phyloP scores from a whole-genome alignment of 208 protist genomes.

The Plasmodiophora brassicae region DNA sequence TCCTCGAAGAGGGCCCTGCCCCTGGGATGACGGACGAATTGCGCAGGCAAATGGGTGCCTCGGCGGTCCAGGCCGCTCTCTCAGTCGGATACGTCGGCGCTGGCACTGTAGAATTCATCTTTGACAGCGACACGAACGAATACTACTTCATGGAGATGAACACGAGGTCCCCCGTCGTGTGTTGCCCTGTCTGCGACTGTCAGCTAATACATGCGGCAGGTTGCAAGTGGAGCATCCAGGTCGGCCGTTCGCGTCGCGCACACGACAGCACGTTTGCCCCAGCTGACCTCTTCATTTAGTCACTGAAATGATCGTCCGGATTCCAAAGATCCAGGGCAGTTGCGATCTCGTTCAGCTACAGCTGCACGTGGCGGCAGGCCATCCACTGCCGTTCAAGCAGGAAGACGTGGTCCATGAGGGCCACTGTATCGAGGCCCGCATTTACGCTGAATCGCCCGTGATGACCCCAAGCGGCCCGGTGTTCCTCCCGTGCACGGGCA shows the following conservation, averaged over 20 bases:
- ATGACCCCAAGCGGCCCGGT: background rate
- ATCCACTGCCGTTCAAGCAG: conserved; percentile 57
- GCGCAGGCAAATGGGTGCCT: conserved; percentile 30
- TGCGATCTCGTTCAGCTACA: conserved; percentile 67
- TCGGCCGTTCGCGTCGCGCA: background rate
- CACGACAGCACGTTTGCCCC: background rate
- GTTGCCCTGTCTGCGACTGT: too few species aligned
- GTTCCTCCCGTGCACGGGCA: background rate
- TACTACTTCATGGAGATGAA: conserved; percentile 99
- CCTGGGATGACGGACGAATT: conserved; percentile 34
- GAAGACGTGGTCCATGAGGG: conserved; percentile 51
- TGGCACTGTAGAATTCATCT: conserved; percentile 95
- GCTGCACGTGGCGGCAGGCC: conserved; percentile 74
- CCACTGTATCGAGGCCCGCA: conserved; percentile 43
- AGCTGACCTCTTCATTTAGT: background rate
- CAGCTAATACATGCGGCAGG: too few species aligned
- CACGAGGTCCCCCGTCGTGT: conserved; percentile 81
- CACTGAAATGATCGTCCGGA: background rate
- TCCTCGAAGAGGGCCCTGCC: conserved; percentile 51
- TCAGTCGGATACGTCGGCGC: conserved; percentile 56
- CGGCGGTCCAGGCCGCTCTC: conserved; percentile 36
- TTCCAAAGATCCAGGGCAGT: background rate
- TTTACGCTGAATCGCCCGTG: conserved; percentile 27
- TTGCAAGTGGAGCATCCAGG: conserved; percentile 2
- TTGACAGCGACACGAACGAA: conserved; percentile 70